These are phyloP conservation scores for Hygrophorus pudorinus DNA, from an alignment of 768 basidiomycete genomes.

Conservation along the genomic window DNA sequence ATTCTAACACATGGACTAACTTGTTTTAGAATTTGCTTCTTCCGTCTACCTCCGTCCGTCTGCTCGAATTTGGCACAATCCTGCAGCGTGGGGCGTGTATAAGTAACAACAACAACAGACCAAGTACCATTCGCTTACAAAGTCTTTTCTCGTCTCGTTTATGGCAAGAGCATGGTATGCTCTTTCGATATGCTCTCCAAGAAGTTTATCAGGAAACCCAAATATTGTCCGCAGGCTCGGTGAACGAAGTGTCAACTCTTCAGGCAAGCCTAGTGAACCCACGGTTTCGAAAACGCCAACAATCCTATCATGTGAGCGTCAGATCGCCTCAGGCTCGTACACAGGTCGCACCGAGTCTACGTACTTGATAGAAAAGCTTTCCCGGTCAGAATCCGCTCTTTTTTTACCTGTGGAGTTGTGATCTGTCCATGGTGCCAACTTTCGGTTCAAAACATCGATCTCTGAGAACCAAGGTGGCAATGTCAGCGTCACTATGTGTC, in stretches of 20 bases:
- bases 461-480: slow-evolving; percentile 17
- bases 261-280: slow-evolving; percentile 61
- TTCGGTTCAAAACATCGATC: slow-evolving; percentile 25
- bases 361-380: slow-evolving; percentile 55
- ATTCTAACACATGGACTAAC: slow-evolving; percentile 20
- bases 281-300: slow-evolving; percentile 74
- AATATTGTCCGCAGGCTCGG: slow-evolving; percentile 41
- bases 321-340: not conserved
- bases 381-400: slow-evolving; percentile 35
- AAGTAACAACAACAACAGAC: not conserved
- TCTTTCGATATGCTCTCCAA: slow-evolving; percentile 54
- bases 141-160: slow-evolving; percentile 57
- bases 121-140: slow-evolving; percentile 32
- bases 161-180: slow-evolving; percentile 66
- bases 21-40: slow-evolving; percentile 55
- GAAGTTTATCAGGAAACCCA: slow-evolving; percentile 49
- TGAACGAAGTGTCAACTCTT: slow-evolving; percentile 42
- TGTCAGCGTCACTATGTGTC: slow-evolving; percentile 1
- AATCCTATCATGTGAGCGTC: slow-evolving; percentile 29
- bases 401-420: slow-evolving; percentile 40
- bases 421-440: slow-evolving; percentile 47
- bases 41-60: slow-evolving; percentile 36
- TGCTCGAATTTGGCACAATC: slow-evolving; percentile 56
- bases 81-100: slow-evolving; percentile 21
- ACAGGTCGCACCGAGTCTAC: slow-evolving; percentile 7